phyloP scores from a whole-genome alignment of 2,329 filamentous ascomycete genomes.

The Fusarium keratoplasticum region DNA sequence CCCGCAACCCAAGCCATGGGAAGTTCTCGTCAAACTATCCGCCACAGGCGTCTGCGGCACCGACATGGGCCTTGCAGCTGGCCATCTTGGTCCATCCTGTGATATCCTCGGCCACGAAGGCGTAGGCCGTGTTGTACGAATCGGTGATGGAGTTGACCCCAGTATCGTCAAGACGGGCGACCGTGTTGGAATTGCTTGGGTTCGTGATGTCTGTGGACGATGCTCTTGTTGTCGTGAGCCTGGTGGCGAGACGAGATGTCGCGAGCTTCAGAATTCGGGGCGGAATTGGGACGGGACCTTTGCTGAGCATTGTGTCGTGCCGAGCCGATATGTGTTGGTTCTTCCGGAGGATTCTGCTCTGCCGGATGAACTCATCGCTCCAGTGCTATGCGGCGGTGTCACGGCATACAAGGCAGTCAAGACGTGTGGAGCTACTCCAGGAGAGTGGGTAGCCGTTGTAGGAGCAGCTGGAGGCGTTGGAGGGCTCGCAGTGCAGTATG shows the following conservation, averaged over 20 bases:
- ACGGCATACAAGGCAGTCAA: constrained; percentile 58
- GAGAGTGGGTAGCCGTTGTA: constrained; percentile 52
- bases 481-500: constrained; percentile 53
- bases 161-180: not conserved
- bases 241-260: constrained; percentile 51
- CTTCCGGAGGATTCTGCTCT: constrained; percentile 39
- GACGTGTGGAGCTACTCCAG: constrained; percentile 44
- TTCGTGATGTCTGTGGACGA: constrained; percentile 46
- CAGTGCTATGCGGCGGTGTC: constrained; percentile 56
- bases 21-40: constrained; percentile 25
- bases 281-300: constrained; percentile 52
- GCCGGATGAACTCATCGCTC: constrained; percentile 52
- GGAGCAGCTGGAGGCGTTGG: constrained; percentile 57
- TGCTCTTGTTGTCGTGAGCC: constrained; percentile 51
- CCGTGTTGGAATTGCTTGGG: constrained; percentile 32
- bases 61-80: constrained; percentile 31
- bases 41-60: constrained; percentile 36
- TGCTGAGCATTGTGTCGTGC: constrained; percentile 52
- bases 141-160: constrained; percentile 16
- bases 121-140: constrained; percentile 19
- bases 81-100: constrained; percentile 25
- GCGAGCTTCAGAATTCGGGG: constrained; percentile 48
- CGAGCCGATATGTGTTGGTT: constrained; percentile 48
- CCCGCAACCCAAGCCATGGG: constrained; percentile 20
- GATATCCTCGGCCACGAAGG: constrained; percentile 38